These are phyloP conservation scores for Gomphus bonarii DNA, from an alignment of 1,284 basidiomycete genomes.

Conservation along the genomic window DNA sequence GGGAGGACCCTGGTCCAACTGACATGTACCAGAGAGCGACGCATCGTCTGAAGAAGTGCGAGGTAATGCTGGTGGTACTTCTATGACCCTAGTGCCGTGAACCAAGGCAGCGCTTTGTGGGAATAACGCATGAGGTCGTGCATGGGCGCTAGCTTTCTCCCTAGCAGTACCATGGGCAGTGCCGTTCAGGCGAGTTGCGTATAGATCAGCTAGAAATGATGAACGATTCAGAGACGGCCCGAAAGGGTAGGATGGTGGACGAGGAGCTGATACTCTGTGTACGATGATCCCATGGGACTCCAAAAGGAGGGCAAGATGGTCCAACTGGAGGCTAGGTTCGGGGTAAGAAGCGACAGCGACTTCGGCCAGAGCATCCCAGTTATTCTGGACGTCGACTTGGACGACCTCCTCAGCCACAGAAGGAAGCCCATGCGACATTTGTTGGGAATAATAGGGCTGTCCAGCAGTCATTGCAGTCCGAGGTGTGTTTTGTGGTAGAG, in stretches of 20 bases:
- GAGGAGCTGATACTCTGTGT: constrained; percentile 1
- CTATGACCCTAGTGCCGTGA: constrained; percentile 2
- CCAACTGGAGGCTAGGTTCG: not conserved
- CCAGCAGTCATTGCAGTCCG: not conserved
- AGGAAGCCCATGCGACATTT: not conserved
- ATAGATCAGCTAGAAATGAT: not conserved
- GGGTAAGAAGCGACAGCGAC: not conserved
- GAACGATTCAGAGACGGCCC: not conserved
- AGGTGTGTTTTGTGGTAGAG: not conserved
- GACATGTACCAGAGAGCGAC: not conserved
- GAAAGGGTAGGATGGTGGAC: not conserved
- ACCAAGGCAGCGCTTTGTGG: not conserved
- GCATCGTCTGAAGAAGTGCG: not conserved
- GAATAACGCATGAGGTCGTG: not conserved
- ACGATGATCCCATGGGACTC: constrained; percentile 5
- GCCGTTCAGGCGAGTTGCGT: not conserved
- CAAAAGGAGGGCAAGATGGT: constrained; percentile 1
- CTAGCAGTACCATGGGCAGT: not conserved
- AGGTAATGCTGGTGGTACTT: not conserved
- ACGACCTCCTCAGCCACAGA: not conserved
- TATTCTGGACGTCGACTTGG: not conserved
- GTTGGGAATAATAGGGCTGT: not conserved
- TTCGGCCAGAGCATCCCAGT: constrained; percentile 1
- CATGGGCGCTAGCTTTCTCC: not conserved
- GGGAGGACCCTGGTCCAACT: not conserved